A percentile compares a stretch with the other conserved stretches of the same genome.
These are phyloP conservation scores for Viola odorata DNA, from an alignment of 345 rosid genomes.

Conservation along the genomic window DNA sequence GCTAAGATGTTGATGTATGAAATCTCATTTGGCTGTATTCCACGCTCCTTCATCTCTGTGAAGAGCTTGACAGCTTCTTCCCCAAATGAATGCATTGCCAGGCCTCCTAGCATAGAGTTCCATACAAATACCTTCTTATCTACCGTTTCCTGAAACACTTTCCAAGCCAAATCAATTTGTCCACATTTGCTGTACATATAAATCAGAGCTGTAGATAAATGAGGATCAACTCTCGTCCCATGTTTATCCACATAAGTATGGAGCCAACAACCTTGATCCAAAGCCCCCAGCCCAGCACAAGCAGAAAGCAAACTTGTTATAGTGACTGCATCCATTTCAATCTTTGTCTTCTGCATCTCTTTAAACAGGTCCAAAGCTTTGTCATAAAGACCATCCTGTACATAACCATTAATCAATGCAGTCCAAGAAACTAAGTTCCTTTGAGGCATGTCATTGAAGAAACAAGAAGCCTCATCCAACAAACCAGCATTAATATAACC, in stretches of 20 bases:
- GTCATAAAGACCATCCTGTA: constrained; percentile 11
- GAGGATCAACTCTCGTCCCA: constrained; percentile 25
- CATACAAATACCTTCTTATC: constrained; percentile 52
- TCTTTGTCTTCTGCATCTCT: constrained; percentile 16
- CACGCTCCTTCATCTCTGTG: constrained; percentile 43
- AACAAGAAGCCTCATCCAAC: constrained; percentile 7
- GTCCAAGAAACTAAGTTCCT: constrained; percentile 25
- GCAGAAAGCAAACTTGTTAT: constrained; percentile 19
- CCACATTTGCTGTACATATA: constrained; percentile 66
- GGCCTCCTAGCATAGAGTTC: constrained; percentile 55
- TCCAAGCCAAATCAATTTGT: constrained; percentile 38
- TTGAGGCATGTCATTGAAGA: constrained; percentile 20
- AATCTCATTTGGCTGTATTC: constrained; percentile 45
- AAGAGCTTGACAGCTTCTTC: constrained; percentile 43
- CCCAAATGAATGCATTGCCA: constrained; percentile 50
- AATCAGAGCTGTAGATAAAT: constrained; percentile 53
- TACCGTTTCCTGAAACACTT: constrained; percentile 37
- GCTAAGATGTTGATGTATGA: constrained; percentile 58
- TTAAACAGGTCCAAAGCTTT: constrained; percentile 18
- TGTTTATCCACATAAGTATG: constrained; percentile 10
- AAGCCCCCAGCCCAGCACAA: constrained; percentile 21
- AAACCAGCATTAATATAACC: constrained; percentile 19
- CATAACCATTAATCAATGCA: constrained; percentile 18
- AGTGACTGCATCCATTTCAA: constrained; percentile 12
- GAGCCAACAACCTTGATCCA: constrained; percentile 27